Evolutionary conservation across 2,329 filamentous ascomycete genomes (phyloP).

Genomic region (Colletotrichum caudatum): DNA sequence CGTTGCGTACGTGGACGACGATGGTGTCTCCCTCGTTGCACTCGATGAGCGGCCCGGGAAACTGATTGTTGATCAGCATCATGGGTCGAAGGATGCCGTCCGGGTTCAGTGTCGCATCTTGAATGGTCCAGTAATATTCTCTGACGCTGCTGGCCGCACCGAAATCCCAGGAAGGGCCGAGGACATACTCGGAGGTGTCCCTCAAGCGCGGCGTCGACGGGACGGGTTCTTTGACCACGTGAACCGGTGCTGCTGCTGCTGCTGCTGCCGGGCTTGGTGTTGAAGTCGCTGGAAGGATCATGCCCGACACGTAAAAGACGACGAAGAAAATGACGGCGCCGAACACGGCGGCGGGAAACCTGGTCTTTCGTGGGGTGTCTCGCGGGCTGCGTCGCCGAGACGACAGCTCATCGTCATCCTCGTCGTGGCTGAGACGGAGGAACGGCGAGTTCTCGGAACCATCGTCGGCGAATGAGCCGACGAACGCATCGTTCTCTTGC

Average conservation of each 20-base stretch:
- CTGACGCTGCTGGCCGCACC: slow-evolving; percentile 61
- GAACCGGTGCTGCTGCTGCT: slow-evolving; percentile 3
- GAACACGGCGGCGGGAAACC: background rate
- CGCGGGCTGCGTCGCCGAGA: background rate
- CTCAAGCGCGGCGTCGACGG: slow-evolving; percentile 46
- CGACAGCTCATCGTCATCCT: background rate
- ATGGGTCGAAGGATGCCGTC: slow-evolving; percentile 69
- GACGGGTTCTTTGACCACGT: slow-evolving; percentile 9
- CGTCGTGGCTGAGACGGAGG: background rate
- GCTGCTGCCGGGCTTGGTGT: background rate
- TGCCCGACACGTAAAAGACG: slow-evolving; percentile 16
- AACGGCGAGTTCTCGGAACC: slow-evolving; percentile 33
- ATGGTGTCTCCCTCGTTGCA: slow-evolving; percentile 80
- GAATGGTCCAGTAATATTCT: slow-evolving; percentile 71
- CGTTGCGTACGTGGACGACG: slow-evolving; percentile 76
- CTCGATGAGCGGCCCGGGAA: slow-evolving; percentile 79
- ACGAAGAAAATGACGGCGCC: slow-evolving; percentile 20
- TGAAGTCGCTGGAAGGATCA: background rate
- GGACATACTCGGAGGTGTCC: slow-evolving; percentile 63
- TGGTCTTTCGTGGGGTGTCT: background rate
- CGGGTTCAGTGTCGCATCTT: slow-evolving; percentile 69
- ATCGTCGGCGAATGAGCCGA: background rate
- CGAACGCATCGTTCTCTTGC: background rate
- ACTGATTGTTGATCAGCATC: slow-evolving; percentile 80
- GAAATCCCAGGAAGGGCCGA: slow-evolving; percentile 69